Evolutionary conservation across 2,329 filamentous ascomycete genomes (phyloP), one percentile per base, ranked within the genome.

Genomic region (Aschersonia sp.): DNA sequence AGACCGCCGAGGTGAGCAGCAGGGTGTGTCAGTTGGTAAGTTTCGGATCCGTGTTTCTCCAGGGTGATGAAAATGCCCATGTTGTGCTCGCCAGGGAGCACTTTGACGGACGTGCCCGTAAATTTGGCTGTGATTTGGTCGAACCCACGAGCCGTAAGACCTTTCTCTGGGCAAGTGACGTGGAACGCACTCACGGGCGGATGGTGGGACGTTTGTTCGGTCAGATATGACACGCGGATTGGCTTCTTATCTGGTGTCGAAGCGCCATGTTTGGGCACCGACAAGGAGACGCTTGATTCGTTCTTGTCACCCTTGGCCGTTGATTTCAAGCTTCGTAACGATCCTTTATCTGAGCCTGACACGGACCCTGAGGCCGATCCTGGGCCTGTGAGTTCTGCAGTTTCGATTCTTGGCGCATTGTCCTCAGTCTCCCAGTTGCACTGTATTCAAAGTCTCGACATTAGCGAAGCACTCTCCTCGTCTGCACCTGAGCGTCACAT

Each of bases 121-220:
- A 98, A 98, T 65, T 96, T 97, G 60, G 92, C 92, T 56, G 85
- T 90, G 58, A 98, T 82, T 69, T 98, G 92, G 60, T 98, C 92
- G 60, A 90, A 98, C 1, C 92, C 92, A 50, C 84, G 78, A 12
- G 92, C 92, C 39, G 79, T 80, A 54, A 98, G 76, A 31, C 90
- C 92, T 61, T 87, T 89, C 55, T 94, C 85, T 1, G 89, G 88
- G 60, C 92, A 98, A 60, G 88, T 83, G 53, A 96, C 82, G 63
- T 86, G 90, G 66, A 94, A 98, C 11, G 92, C 92, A 56, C 90
- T 97, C 54, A 98, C 90, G 8, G 92, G 92, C 35, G 92, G 92
- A 66, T 98, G 92, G 59, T 98, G 92, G 6, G 88, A 96, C 7
- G 92, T 98, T 68, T 98, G 92, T 67, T 98, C 92, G 30, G 92